Base-by-base conservation (phyloP, 1,284 basidiomycete species). In the Phlebopus sp. region DNA sequence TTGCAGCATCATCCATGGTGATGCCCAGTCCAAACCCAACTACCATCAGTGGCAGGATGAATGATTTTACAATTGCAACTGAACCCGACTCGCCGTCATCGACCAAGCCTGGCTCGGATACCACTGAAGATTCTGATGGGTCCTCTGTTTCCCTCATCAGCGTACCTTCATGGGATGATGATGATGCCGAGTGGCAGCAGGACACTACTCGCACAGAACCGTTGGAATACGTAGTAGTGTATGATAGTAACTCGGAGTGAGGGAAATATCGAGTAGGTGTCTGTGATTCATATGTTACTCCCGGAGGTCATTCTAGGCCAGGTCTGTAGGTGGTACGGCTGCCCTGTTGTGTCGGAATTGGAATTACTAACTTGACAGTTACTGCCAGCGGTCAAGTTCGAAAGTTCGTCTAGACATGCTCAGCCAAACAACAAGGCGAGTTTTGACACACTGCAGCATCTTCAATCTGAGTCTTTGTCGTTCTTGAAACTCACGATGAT, bases 1-100 rank as follows among this genome's bases (percentile, higher is more conserved):
- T 89, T 42, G 77, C 81, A 2, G 75, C 85, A 4, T 89, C 86
- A 8, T 83, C 81, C 2, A 81, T 88, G 58, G 79, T 86, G 60
- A 88, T 86, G 82, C 86, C 86, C 14, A 68, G 68, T 11, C 59
- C 68, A 13, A 69, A 68, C 17, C 60, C 61, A 13, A 49, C 54
- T 6, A 34, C 39, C 37, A 42, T 35, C 6, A 45, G 31, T 8
- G 39, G 51, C 8, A 49, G 47, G 44, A 18, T 36, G 2, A 50
- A 25, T 25, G 43, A 37, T 29, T 51, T 21, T n/a, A 50, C 39
- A 4, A 58, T 23, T 15, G 30, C 36, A n/a, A 54, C n/a, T 17
- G 30, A 41, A n/a, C 38, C 40, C 23, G 38, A 31, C 21, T 67
- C 59, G n/a, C 23, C 55, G 8, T 46, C 39, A 29, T 66, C 65